Percentiles rank a stretch among this genome's conserved stretches.
Evolutionary conservation across 164 flowering plant genomes (phyloP).

Genomic region (Vitis amurensis): DNA sequence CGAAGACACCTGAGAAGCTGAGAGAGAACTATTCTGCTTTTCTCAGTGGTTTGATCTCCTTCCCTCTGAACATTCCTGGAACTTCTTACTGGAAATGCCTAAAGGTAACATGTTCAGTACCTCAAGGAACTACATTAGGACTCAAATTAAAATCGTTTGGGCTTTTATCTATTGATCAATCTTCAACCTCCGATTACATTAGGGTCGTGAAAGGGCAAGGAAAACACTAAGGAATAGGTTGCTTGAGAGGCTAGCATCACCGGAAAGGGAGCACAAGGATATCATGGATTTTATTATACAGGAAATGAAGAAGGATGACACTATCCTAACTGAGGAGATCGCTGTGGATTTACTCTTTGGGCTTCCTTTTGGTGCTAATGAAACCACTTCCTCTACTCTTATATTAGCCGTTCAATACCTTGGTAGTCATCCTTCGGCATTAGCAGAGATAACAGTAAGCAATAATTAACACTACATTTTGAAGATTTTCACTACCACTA

Average conservation of each 20-base stretch:
- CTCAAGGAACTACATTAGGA: too few relatives aligned
- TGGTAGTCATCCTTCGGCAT: constrained; percentile 60
- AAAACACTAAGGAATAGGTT: constrained; percentile 65
- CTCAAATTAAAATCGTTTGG: too few relatives aligned
- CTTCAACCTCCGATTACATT: constrained; percentile 1
- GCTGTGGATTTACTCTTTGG: constrained; percentile 71
- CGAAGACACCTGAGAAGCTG: constrained; percentile 48
- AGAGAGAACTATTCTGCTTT: constrained; percentile 62
- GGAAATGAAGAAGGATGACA: constrained; percentile 53
- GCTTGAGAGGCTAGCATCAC: constrained; percentile 55
- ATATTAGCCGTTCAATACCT: constrained; percentile 58
- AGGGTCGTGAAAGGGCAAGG: constrained; percentile 92
- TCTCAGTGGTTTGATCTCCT: constrained; percentile 64
- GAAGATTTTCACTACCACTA: background rate
- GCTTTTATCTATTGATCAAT: too few relatives aligned
- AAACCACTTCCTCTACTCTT: constrained; percentile 62
- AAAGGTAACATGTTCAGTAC: constrained; percentile 37
- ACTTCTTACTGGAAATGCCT: constrained; percentile 66
- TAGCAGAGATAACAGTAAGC: constrained; percentile 62
- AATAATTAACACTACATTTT: background rate
- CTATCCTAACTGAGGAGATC: constrained; percentile 57
- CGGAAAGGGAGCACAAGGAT: constrained; percentile 49
- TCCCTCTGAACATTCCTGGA: constrained; percentile 76
- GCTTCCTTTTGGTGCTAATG: constrained; percentile 69
- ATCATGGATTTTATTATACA: constrained; percentile 67